Percentiles rank a stretch among this genome's conserved stretches.
phyloP scores from a whole-genome alignment of 306 rosid species.

The Lathyrus aphaca region DNA sequence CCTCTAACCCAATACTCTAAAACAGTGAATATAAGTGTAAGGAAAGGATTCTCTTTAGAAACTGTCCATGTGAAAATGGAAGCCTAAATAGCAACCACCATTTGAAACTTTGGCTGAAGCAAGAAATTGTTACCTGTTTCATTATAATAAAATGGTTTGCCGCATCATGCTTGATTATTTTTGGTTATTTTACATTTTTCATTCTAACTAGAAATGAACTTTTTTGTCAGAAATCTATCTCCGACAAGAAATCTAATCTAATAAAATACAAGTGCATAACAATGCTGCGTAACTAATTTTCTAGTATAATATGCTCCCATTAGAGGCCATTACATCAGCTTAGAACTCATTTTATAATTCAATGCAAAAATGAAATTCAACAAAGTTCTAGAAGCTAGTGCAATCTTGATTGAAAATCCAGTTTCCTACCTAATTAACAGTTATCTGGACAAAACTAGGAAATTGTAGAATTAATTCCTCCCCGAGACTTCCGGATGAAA shows the following conservation, averaged over 20 bases:
- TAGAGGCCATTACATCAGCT: constrained; percentile 21
- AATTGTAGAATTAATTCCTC: constrained; percentile 41
- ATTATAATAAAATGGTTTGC: constrained; percentile 20
- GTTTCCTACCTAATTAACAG: constrained; percentile 52
- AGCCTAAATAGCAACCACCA: constrained; percentile 24
- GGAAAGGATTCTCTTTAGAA: constrained; percentile 43
- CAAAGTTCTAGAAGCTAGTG: constrained; percentile 18
- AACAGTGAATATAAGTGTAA: constrained; percentile 48
- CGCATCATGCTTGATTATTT: constrained; percentile 17
- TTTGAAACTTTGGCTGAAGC: not conserved
- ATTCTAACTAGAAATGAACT: constrained; percentile 21
- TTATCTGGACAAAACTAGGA: constrained; percentile 41
- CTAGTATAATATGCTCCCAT: constrained; percentile 34
- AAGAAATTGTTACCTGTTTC: constrained; percentile 15
- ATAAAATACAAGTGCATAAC: constrained; percentile 11
- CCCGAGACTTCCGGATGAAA: constrained; percentile 43
- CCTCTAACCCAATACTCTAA: constrained; percentile 47
- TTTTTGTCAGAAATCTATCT: constrained; percentile 30
- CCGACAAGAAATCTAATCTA: constrained; percentile 34
- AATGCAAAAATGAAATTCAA: not conserved
- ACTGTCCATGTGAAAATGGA: constrained; percentile 49
- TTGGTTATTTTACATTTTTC: constrained; percentile 1
- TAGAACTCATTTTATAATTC: constrained; percentile 16
- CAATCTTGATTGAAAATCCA: constrained; percentile 36
- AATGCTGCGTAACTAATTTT: constrained; percentile 24